Evolutionary conservation across 202 grass and related monocot genomes (phyloP).

Genomic region (Panicum virgatum): DNA sequence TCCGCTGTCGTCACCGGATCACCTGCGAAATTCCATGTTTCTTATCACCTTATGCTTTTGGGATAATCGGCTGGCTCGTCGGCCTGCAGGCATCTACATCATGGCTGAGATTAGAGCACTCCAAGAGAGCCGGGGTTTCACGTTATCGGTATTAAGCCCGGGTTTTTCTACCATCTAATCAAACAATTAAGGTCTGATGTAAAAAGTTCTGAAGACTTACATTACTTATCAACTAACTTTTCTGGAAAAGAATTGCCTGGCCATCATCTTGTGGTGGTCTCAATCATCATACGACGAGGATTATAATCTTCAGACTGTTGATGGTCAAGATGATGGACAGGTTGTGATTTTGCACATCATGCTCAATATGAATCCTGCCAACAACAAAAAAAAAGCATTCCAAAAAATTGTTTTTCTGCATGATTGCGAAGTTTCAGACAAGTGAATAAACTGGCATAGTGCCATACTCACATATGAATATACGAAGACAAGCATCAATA

Average conservation of each 20-base stretch:
- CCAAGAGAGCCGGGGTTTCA: constrained; percentile 1
- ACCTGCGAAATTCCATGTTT: constrained; percentile 33
- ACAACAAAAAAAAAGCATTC: neutral
- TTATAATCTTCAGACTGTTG: constrained; percentile 18
- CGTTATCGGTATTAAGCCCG: constrained; percentile 6
- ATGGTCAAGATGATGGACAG: neutral
- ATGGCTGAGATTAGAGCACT: constrained; percentile 23
- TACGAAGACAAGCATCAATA: neutral
- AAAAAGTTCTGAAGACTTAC: constrained; percentile 21
- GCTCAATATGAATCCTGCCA: neutral
- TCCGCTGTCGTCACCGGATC: neutral
- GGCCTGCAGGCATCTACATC: constrained; percentile 41
- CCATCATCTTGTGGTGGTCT: constrained; percentile 24
- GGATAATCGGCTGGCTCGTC: constrained; percentile 19
- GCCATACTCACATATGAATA: neutral
- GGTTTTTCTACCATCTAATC: constrained; percentile 18
- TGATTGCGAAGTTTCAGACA: neutral
- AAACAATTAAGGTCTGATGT: neutral
- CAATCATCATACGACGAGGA: constrained; percentile 13
- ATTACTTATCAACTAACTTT: constrained; percentile 10
- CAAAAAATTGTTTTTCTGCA: neutral
- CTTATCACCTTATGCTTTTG: constrained; percentile 45
- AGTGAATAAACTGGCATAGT: neutral
- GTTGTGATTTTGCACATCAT: neutral
- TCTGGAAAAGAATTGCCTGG: neutral